These are phyloP conservation scores for Crithidia thermophila DNA, from an alignment of 208 protist species.

Conservation along the genomic window DNA sequence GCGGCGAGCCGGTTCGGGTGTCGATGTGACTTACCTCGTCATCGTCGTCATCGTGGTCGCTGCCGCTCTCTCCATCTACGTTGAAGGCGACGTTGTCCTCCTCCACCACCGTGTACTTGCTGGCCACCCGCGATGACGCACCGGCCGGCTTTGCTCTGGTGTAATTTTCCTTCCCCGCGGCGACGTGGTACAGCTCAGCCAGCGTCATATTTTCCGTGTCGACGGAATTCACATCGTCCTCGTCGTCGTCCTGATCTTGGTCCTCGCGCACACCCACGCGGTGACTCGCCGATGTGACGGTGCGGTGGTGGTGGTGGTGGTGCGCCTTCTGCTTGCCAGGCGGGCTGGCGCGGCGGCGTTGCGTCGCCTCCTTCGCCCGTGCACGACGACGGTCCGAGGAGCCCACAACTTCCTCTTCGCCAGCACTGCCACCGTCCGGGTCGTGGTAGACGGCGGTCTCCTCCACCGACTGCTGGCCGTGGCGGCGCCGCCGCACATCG, in stretches of 20 bases:
- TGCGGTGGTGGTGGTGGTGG: too few relatives aligned
- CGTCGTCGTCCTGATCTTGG: background rate
- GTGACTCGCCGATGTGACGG: too few relatives aligned
- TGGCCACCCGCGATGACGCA: background rate
- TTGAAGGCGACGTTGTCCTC: slow-evolving; percentile 37
- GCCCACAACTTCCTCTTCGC: background rate
- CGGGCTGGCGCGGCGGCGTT: background rate
- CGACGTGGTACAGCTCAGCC: slow-evolving; percentile 28
- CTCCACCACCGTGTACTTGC: slow-evolving; percentile 14
- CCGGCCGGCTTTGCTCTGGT: slow-evolving; percentile 3
- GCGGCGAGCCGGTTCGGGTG: slow-evolving; percentile 17
- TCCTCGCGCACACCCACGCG: background rate
- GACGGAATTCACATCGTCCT: slow-evolving; percentile 1
- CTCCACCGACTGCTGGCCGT: background rate
- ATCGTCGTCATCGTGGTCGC: background rate
- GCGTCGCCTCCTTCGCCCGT: background rate
- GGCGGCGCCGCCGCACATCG: slow-evolving; percentile 14
- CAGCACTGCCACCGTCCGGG: background rate
- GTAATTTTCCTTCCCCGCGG: slow-evolving; percentile 32
- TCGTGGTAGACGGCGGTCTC: slow-evolving; percentile 26
- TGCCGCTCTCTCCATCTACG: slow-evolving; percentile 18
- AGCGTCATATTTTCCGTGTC: slow-evolving; percentile 32
- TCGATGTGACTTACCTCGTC: slow-evolving; percentile 3
- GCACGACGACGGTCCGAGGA: background rate
- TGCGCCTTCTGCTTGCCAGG: too few relatives aligned